phyloP scores from a whole-genome alignment of 345 rosid genomes.

The Eutrema heterophyllum region DNA sequence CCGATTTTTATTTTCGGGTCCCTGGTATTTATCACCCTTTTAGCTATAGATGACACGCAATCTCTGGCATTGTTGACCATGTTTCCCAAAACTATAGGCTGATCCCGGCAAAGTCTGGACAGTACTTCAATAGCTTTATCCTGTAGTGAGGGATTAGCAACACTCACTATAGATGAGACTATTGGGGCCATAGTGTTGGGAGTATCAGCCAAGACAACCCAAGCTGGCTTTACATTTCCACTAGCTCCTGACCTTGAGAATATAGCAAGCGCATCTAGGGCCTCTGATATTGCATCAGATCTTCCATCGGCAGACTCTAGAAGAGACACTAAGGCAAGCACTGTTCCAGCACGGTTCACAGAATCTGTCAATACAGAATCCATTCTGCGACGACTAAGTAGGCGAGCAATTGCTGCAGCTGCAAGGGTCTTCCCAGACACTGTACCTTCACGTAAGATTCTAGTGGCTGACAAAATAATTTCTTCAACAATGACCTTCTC shows the following conservation, averaged over 20 bases:
- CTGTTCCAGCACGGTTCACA: conserved; percentile 89
- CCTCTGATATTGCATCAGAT: conserved; percentile 72
- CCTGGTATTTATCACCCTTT: conserved; percentile 64
- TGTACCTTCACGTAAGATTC: conserved; percentile 88
- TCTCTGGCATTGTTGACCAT: conserved; percentile 57
- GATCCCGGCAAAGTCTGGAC: conserved; percentile 85
- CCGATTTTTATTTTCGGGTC: conserved; percentile 81
- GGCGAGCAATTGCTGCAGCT: conserved; percentile 93
- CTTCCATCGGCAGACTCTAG: conserved; percentile 70
- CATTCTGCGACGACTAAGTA: conserved; percentile 64
- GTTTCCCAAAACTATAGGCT: conserved; percentile 75
- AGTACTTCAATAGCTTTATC: conserved; percentile 93
- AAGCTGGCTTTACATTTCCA: conserved; percentile 72
- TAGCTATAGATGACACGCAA: conserved; percentile 64
- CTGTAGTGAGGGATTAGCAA: conserved; percentile 64
- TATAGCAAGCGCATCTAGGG: conserved; percentile 88
- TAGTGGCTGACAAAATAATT: conserved; percentile 86
- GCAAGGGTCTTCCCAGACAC: conserved; percentile 89
- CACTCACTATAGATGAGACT: conserved; percentile 69
- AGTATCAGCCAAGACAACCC: conserved; percentile 87
- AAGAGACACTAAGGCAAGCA: conserved; percentile 89
- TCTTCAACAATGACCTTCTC: conserved; percentile 72
- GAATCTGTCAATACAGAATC: conserved; percentile 71
- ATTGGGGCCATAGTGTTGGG: conserved; percentile 77
- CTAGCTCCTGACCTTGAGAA: conserved; percentile 66